Evolutionary conservation across 2,329 filamentous ascomycete genomes (phyloP).

Genomic region (Aspergillus carbonarius): DNA sequence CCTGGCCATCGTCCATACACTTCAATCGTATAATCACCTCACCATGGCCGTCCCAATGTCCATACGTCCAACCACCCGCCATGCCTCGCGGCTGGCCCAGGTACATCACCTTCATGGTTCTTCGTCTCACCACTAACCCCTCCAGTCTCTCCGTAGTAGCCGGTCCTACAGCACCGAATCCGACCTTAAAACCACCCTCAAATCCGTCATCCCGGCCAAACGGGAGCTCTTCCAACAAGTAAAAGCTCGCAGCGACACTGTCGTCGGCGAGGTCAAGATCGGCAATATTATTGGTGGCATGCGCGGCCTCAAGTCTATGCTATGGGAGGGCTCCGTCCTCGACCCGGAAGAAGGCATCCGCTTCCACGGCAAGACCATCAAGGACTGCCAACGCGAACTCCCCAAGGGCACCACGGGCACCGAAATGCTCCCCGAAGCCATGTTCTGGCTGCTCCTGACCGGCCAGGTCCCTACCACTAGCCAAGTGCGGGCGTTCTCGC

Average conservation of each 20-base stretch:
- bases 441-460: constrained; percentile 98
- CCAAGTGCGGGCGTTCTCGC: constrained; percentile 80
- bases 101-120: constrained; percentile 22
- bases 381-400: constrained; percentile 90
- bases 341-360: constrained; percentile 97
- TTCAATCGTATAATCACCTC: background rate
- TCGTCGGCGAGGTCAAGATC: constrained; percentile 88
- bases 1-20: constrained; percentile 1
- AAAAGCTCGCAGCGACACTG: constrained; percentile 78
- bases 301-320: constrained; percentile 96
- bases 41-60: constrained; percentile 28
- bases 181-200: constrained; percentile 84
- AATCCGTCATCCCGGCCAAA: constrained; percentile 83
- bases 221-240: constrained; percentile 91
- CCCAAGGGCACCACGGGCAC: constrained; percentile 87
- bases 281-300: constrained; percentile 94
- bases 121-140: background rate
- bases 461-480: constrained; percentile 80
- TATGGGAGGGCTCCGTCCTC: constrained; percentile 97
- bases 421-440: constrained; percentile 97
- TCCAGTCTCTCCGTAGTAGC: constrained; percentile 13
- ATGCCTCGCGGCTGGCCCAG: constrained; percentile 39
- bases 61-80: constrained; percentile 36
- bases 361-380: constrained; percentile 97
- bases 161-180: constrained; percentile 66